Conservation (phyloP, 768 basidiomycete genomes). For the Agaricus blazei region DNA sequence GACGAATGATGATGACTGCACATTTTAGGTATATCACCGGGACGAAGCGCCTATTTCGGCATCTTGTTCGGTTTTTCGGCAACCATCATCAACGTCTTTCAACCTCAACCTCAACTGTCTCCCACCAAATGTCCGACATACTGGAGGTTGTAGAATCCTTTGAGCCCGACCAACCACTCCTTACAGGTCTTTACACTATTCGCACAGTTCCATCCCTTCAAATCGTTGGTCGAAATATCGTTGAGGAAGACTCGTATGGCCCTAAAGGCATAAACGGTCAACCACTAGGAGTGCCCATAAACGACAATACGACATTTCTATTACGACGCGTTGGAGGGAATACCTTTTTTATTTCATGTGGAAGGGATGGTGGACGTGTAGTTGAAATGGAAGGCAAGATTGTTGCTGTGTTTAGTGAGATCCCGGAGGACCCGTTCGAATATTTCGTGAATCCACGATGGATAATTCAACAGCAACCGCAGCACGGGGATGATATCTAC, state of each 20-base stretch:
- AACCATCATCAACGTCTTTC: too few species aligned
- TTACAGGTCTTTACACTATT: conserved; percentile 6
- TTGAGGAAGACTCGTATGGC: not conserved
- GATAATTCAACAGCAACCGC: conserved; percentile 3
- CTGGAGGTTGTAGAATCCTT: not conserved
- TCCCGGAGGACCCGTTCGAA: not conserved
- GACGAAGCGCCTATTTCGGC: too few species aligned
- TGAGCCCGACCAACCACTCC: not conserved
- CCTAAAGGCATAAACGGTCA: conserved; percentile 8
- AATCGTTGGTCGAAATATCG: conserved; percentile 1
- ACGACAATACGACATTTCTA: conserved; percentile 1
- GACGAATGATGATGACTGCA: too few species aligned
- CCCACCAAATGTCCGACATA: too few species aligned
- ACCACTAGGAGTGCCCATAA: conserved; percentile 1
- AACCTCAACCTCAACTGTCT: too few species aligned
- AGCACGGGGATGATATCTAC: conserved; percentile 8
- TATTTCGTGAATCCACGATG: not conserved
- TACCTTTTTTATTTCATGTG: not conserved
- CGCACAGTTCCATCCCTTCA: not conserved
- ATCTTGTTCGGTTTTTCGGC: too few species aligned
- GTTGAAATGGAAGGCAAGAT: conserved; percentile 1
- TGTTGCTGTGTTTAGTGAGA: conserved; percentile 1
- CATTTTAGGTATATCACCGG: too few species aligned
- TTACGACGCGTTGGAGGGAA: not conserved
- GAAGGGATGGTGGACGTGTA: not conserved